Evolutionary conservation across 176 grass and related monocot genomes (phyloP).

Genomic region (Aegilops speltoides): DNA sequence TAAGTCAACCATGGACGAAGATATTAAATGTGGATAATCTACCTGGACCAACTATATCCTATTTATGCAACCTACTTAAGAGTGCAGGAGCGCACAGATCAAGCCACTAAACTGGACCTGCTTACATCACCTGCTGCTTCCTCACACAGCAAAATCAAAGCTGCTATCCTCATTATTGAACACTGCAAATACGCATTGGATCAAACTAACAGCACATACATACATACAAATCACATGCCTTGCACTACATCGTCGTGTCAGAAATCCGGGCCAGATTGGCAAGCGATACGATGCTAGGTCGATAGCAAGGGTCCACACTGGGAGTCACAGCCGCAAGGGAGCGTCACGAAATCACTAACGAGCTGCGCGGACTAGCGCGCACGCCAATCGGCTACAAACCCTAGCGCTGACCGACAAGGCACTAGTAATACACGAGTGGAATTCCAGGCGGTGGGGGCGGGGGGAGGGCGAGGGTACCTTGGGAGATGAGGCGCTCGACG

Average conservation of each 20-base stretch:
- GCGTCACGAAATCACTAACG: not conserved
- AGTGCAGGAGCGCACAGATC: not conserved
- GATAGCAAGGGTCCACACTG: not conserved
- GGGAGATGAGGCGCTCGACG: conserved; percentile 69
- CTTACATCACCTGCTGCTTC: not conserved
- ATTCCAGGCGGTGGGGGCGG: not conserved
- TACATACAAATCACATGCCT: not conserved
- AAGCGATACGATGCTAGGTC: not conserved
- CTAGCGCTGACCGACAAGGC: conserved; percentile 9
- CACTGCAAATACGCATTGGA: not conserved
- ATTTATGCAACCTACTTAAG: not conserved
- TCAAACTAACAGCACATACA: not conserved
- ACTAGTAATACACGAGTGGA: not conserved
- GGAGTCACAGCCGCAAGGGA: not conserved
- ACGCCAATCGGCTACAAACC: conserved; percentile 5
- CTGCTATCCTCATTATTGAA: not conserved
- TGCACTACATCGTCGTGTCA: not conserved
- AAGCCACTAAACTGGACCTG: not conserved
- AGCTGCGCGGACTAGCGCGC: not conserved
- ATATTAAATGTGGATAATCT: not conserved
- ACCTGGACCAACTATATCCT: not conserved
- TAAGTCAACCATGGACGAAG: not conserved
- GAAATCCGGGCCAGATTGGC: not conserved
- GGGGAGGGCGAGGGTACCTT: conserved; percentile 29
- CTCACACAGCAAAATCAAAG: not conserved